Conservation (phyloP, 2,329 filamentous ascomycete species). For the Scedosporium minutisporum region DNA sequence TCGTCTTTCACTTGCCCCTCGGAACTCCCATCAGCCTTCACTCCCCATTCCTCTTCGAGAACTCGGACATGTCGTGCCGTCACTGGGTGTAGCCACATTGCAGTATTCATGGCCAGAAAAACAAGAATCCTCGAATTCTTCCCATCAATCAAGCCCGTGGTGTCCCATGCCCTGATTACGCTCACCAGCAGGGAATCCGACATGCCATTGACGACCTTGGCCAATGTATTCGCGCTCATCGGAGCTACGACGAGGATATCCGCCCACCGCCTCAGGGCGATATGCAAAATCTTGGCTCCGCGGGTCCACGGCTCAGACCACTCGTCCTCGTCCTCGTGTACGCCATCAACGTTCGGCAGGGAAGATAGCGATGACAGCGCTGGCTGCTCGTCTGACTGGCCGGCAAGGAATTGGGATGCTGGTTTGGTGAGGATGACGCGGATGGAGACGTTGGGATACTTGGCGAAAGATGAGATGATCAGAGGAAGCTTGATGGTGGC, state of each 20-base stretch:
- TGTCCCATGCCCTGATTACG: conserved; percentile 83
- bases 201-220: conserved; percentile 71
- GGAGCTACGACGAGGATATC: conserved; percentile 73
- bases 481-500: conserved; percentile 76
- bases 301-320: conserved; percentile 72
- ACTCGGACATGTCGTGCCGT: conserved; percentile 62
- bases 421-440: conserved; percentile 72
- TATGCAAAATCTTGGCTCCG: conserved; percentile 76
- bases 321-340: conserved; percentile 80
- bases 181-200: conserved; percentile 66
- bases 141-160: conserved; percentile 48
- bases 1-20: conserved; percentile 12
- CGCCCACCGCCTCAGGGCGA: conserved; percentile 72
- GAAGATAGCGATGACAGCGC: conserved; percentile 45
- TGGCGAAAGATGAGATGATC: conserved; percentile 50
- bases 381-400: conserved; percentile 71
- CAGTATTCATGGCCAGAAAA: conserved; percentile 77
- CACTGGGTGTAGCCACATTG: conserved; percentile 82
- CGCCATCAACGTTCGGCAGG: conserved; percentile 64
- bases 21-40: conserved; percentile 17
- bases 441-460: conserved; percentile 56
- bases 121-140: conserved; percentile 61
- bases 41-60: conserved; percentile 67
- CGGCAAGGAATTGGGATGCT: conserved; percentile 65
- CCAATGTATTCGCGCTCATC: conserved; percentile 74